Percentiles rank a stretch among this genome's conserved stretches.
Conservation (phyloP, 179 eudicot species). For the Beta lomatogona region DNA sequence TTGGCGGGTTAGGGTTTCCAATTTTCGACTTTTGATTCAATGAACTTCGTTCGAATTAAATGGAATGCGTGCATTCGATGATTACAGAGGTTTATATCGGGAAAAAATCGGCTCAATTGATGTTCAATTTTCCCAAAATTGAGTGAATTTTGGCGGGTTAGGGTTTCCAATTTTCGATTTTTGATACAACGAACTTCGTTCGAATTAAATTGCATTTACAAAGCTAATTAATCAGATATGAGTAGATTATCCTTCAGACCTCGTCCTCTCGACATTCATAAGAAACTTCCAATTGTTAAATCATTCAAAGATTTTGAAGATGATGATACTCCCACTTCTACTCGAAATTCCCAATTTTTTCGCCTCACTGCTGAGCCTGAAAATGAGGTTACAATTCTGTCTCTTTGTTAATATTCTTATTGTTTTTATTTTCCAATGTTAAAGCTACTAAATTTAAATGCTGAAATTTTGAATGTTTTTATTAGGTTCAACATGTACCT, state of each 20-base stretch:
- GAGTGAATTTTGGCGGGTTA: background rate
- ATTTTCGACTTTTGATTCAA: background rate
- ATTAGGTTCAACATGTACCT: constrained; percentile 59
- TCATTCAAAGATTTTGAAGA: constrained; percentile 90
- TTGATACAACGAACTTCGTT: background rate
- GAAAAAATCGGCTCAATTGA: background rate
- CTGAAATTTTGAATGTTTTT: background rate
- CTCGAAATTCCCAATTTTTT: constrained; percentile 77
- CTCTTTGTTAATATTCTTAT: too few species aligned
- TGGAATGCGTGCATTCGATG: background rate
- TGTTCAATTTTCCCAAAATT: background rate
- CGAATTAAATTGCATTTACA: too few species aligned
- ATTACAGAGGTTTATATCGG: too few species aligned
- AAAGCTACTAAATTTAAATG: background rate
- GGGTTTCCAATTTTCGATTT: constrained; percentile 3
- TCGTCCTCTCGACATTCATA: constrained; percentile 94
- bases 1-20: constrained; percentile 16
- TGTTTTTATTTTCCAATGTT: background rate
- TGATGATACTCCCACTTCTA: constrained; percentile 76
- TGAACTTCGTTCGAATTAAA: background rate
- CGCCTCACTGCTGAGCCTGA: constrained; percentile 80
- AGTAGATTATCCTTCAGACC: constrained; percentile 90
- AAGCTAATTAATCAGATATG: constrained; percentile 41
- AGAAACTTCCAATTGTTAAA: constrained; percentile 93
- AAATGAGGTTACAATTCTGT: constrained; percentile 50